Conservation (phyloP, 2,329 filamentous ascomycete species). For the Cladosporium sphaerospermum region DNA sequence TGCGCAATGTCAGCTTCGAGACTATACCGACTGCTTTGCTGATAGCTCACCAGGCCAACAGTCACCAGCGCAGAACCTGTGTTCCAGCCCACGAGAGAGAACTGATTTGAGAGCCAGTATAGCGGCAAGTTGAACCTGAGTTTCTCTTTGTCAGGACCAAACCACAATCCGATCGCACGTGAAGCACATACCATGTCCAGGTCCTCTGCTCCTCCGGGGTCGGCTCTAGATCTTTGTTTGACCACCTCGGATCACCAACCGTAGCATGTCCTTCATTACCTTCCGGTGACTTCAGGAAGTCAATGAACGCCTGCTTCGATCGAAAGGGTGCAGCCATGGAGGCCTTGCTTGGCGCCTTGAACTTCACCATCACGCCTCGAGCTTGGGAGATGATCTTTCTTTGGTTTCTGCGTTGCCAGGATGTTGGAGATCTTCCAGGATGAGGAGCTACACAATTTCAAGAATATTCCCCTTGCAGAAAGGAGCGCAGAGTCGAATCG, state of each 20-base stretch:
- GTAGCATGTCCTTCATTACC: slow-evolving; percentile 12
- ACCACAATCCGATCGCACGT: too few relatives aligned
- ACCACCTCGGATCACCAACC: slow-evolving; percentile 15
- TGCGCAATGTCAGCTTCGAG: not conserved
- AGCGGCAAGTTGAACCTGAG: slow-evolving; percentile 8
- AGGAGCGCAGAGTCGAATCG: too few relatives aligned
- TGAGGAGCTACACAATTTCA: too few relatives aligned
- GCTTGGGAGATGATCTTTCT: too few relatives aligned
- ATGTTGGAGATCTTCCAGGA: too few relatives aligned
- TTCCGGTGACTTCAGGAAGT: slow-evolving; percentile 11
- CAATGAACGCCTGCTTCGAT: slow-evolving; percentile 8
- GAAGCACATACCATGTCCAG: slow-evolving; percentile 27
- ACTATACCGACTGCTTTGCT: too few relatives aligned
- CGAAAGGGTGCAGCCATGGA: slow-evolving; percentile 7
- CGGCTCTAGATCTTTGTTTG: slow-evolving; percentile 21
- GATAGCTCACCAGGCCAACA: slow-evolving; percentile 9
- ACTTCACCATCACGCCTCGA: slow-evolving; percentile 3
- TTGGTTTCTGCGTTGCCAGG: too few relatives aligned
- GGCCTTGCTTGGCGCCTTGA: slow-evolving; percentile 6
- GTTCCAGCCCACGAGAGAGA: slow-evolving; percentile 14
- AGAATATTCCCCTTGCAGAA: too few relatives aligned
- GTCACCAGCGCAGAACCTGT: slow-evolving; percentile 12
- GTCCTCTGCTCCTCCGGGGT: slow-evolving; percentile 20
- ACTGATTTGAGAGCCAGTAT: slow-evolving; percentile 13
- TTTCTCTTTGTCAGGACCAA: too few relatives aligned